Base-by-base conservation (phyloP, 768 basidiomycete genomes). In the Russula vinacea region DNA sequence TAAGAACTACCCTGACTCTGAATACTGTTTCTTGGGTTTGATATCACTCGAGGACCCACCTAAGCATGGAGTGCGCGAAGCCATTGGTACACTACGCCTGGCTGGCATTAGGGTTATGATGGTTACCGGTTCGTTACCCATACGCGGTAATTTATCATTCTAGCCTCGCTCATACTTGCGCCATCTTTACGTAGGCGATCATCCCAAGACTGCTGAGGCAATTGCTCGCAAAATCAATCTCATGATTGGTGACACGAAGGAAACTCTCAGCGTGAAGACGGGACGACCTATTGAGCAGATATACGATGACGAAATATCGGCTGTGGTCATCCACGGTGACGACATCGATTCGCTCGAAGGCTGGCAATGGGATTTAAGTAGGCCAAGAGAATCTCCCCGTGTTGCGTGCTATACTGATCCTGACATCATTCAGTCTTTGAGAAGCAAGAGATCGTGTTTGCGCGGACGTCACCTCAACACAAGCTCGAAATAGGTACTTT, bases 21-120 rank as follows among this genome's bases (percentile, higher is more conserved):
- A 79, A 17, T 88, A 85, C 72, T 84, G 82, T 70, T 88, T 88
- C 71, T 81, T 84, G 59, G 84, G 84, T 13, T 78, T 88, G 53
- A 80, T 87, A 42, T 87, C 86, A 8, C 76, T 88, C 32, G 87
- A 87, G 70, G 87, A 88, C 71, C 86, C 86, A 16, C 86, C 86
- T 5, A 87, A 87, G 68, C 84, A 86, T 66, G 86, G 87, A 32
- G 85, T 88, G 14, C 82, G 87, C 39, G 85, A 88, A 68, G 87
- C 86, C 11, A 86, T 88, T 67, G 86, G 86, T 5, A 86, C 84
- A 29, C 81, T 88, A 57, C 81, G 87, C 62, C 78, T 87, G 9
- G 86, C 87, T 3, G 87, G 87, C 1, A 88, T 88, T 71, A 87
- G 86, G 73, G 85, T 88, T 39, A 87, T 87, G 83, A 88, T 88